These are phyloP conservation scores for Cyclanthera cordifolia DNA, from an alignment of 306 rosid species.

Conservation along the genomic window DNA sequence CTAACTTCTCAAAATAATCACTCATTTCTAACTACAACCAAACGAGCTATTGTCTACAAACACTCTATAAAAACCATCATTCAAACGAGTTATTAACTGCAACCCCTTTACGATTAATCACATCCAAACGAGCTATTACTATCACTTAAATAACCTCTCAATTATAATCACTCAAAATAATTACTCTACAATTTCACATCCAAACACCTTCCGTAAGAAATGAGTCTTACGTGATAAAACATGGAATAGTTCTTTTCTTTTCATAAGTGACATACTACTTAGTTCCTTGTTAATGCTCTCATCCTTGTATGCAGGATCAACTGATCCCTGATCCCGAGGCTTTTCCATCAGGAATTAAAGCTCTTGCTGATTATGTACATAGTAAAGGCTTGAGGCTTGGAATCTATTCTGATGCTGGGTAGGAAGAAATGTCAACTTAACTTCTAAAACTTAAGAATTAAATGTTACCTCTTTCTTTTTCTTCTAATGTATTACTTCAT, in stretches of 20 bases:
- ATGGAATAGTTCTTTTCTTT: not conserved
- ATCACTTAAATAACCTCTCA: no score
- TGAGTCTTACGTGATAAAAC: not conserved
- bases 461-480: not conserved
- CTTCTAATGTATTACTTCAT: not conserved
- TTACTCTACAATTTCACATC: no score
- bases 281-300: conserved; percentile 20
- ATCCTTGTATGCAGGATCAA: conserved; percentile 45
- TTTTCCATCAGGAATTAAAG: conserved; percentile 91
- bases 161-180: no score
- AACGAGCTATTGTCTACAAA: no score
- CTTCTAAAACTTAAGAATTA: conserved; percentile 16
- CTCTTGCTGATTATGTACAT: conserved; percentile 78
- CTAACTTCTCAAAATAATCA: no score
- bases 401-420: conserved; percentile 97
- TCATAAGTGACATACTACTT: not conserved
- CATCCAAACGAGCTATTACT: no score
- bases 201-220: no score
- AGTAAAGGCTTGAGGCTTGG: conserved; percentile 85
- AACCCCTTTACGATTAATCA: no score
- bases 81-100: no score
- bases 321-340: conserved; percentile 53
- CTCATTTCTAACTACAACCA: no score
- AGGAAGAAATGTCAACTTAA: conserved; percentile 24
- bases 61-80: no score